These are phyloP conservation scores for Pseudogymnoascus sp. DNA, from an alignment of 2,329 filamentous ascomycete genomes.

Conservation along the genomic window DNA sequence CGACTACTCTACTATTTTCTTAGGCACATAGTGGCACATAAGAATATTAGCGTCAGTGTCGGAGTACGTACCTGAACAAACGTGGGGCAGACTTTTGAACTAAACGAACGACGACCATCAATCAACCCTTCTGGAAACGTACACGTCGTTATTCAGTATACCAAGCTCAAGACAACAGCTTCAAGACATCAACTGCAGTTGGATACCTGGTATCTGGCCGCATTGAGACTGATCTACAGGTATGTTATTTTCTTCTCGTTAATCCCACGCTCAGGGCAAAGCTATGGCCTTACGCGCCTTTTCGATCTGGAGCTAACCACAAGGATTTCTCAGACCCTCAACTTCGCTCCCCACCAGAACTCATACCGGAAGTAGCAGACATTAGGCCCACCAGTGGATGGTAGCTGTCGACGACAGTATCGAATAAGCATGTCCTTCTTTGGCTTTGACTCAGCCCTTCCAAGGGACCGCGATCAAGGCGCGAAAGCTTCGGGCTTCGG, in stretches of 20 bases:
- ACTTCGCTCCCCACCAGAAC: neutral
- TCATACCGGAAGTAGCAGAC: conserved; percentile 3
- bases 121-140: conserved; percentile 7
- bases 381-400: conserved; percentile 1
- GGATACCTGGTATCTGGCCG: neutral
- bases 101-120: conserved; percentile 8
- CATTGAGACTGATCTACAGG: conserved; percentile 4
- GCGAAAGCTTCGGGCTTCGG: conserved; percentile 70
- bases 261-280: neutral
- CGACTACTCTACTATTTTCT: neutral
- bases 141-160: conserved; percentile 3
- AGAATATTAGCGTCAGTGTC: neutral
- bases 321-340: conserved; percentile 5
- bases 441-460: conserved; percentile 68
- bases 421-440: conserved; percentile 73
- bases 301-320: conserved; percentile 5
- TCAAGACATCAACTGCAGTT: neutral
- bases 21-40: neutral
- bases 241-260: conserved; percentile 2
- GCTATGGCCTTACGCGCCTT: neutral
- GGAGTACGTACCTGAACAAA: conserved; percentile 5
- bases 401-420: neutral
- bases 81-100: conserved; percentile 2
- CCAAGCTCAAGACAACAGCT: neutral
- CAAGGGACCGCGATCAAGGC: conserved; percentile 57